phyloP scores from a whole-genome alignment of 2,329 filamentous ascomycete genomes.

The Cladosporium cucumerinum region DNA sequence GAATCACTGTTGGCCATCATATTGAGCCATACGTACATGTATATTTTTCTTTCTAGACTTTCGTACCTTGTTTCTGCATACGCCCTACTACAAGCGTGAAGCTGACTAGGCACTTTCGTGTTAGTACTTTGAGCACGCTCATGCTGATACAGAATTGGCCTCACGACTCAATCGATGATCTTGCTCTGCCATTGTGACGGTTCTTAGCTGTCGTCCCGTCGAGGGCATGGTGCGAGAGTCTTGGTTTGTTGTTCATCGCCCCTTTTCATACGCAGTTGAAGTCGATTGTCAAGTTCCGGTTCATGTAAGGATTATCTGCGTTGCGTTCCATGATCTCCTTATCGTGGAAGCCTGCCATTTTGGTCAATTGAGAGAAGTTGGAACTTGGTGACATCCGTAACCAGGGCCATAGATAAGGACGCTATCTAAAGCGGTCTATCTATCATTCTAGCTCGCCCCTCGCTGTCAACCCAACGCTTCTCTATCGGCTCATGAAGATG shows the following conservation, averaged over 20 bases:
- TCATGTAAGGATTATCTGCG: not conserved
- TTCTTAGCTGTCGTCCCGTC: not conserved
- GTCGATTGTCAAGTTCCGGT: not conserved
- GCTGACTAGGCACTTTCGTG: not conserved
- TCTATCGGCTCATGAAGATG: not conserved
- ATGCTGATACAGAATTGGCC: too few relatives aligned
- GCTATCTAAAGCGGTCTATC: not conserved
- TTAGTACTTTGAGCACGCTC: not conserved
- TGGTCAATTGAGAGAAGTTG: not conserved
- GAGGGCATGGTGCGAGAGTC: not conserved
- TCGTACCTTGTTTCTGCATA: not conserved
- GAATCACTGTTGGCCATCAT: rapidly evolving
- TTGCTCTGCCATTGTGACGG: not conserved
- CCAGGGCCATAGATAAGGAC: not conserved
- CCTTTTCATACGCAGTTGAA: not conserved
- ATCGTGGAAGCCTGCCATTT: not conserved
- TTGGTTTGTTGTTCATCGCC: not conserved
- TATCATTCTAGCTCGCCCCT: not conserved
- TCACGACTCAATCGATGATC: not conserved
- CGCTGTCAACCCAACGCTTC: not conserved
- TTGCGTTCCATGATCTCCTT: not conserved
- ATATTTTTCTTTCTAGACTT: not conserved
- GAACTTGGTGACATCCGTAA: not conserved
- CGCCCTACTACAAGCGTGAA: not conserved
- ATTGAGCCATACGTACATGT: not conserved